Base-by-base conservation (phyloP, 2,329 filamentous ascomycete genomes). In the Hymenoscyphus infarciens region DNA sequence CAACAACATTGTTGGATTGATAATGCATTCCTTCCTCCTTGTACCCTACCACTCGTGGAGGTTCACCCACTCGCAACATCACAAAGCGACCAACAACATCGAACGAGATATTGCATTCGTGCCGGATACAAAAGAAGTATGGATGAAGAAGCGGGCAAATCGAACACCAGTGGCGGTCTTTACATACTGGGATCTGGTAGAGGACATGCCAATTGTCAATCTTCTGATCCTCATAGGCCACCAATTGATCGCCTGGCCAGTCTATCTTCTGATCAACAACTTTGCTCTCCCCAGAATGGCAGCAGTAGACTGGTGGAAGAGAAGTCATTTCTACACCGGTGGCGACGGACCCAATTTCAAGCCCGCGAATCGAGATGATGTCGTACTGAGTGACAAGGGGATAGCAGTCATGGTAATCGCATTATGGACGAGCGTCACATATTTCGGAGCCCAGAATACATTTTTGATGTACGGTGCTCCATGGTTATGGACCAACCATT, bases 1-100 rank as follows among this genome's bases (percentile, higher is more conserved):
- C 66, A 90, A 90, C 74, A 81, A 88, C 70, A 73, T 80, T 16
- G 77, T 86, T 61, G 88, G 88, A 64, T 88, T 86, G 79, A 73
- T 82, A 57, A 75, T 86, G n/a, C 88, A 91, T 79, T 88, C 84
- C 6, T 78, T 82, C 63, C 79, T 90, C 45, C 74, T 88, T 65
- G 86, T 88, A 2, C 88, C 88, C 1, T 91, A 85, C 76, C 89
- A 88, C 77, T 85, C 83, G 59, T 91, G 88, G 87, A 86, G 87
- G 76, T 87, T 85, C 76, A 87, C 84, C 33, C 88, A 91, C 75
- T 81, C 83, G 63, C 81, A 85, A 39, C 88, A 91, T 75, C 88
- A 91, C 76, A 82, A 82, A 67, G 87, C 84, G 76, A 85, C 84
- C 58, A 85, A 85, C 67, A 82, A 89, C 77, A 85, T 88, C 77